A percentile compares a stretch with the other conserved stretches of the same genome.
These are phyloP conservation scores for Stachybotrys elegans DNA, from an alignment of 2,329 filamentous ascomycete genomes.

Conservation along the genomic window DNA sequence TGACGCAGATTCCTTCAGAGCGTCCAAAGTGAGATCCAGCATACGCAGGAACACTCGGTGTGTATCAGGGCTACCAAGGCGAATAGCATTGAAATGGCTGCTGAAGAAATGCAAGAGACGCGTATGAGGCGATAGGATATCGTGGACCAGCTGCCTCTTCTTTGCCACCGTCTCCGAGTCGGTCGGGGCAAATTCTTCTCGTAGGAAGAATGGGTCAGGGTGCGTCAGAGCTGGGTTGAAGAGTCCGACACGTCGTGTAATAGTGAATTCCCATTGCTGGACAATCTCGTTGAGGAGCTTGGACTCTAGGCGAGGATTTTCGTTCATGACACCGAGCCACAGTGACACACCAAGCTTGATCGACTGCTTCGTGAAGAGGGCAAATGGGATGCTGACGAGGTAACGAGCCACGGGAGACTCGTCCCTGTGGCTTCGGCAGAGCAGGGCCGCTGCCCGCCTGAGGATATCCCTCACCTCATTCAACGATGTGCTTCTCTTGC, in stretches of 20 bases:
- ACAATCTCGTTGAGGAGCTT: constrained; percentile 82
- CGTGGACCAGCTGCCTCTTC: constrained; percentile 73
- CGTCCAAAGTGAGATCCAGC: constrained; percentile 71
- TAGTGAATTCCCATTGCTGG: constrained; percentile 84
- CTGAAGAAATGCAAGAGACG: constrained; percentile 82
- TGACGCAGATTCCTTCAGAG: constrained; percentile 62
- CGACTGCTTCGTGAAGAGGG: constrained; percentile 87
- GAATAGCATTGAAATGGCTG: constrained; percentile 91
- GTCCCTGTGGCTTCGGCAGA: constrained; percentile 72
- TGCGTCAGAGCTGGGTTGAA: constrained; percentile 72
- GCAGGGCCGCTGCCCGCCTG: constrained; percentile 75
- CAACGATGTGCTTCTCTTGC: constrained; percentile 65
- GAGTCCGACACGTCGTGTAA: constrained; percentile 71
- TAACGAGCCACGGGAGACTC: constrained; percentile 78
- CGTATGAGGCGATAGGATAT: constrained; percentile 80
- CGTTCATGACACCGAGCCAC: constrained; percentile 95
- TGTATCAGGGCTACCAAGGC: constrained; percentile 76
- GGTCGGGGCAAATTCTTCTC: constrained; percentile 88
- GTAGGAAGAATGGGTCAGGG: constrained; percentile 83
- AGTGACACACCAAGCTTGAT: constrained; percentile 93
- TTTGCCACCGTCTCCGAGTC: constrained; percentile 71
- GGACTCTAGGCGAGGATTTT: constrained; percentile 84
- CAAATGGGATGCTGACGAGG: constrained; percentile 88
- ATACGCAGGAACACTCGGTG: constrained; percentile 79
- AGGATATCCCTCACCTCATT: constrained; percentile 76